Conservation (phyloP, 2,329 filamentous ascomycete species). For the Sphaceloma murrayae region DNA sequence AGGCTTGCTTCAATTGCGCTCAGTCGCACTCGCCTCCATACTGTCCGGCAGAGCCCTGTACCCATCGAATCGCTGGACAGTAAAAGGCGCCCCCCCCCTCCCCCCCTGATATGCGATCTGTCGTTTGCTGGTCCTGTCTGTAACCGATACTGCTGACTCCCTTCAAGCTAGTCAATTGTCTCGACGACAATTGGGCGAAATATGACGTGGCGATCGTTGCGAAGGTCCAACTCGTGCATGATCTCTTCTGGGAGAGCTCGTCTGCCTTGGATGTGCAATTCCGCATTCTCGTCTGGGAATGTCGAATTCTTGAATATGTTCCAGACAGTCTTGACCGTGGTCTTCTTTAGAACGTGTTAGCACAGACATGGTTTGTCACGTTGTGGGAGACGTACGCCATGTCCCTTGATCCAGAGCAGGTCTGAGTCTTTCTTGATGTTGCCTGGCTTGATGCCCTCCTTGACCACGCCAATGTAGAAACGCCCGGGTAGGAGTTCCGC, state of each 20-base stretch:
- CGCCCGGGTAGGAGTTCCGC: constrained; percentile 22
- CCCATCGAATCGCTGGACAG: too few relatives aligned
- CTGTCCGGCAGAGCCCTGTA: too few relatives aligned
- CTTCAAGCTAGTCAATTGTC: constrained; percentile 7
- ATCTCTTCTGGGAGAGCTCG: constrained; percentile 19
- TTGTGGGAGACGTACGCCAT: constrained; percentile 17
- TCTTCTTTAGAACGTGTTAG: constrained; percentile 15
- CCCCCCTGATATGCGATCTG: too few relatives aligned
- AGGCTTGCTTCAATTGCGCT: too few relatives aligned
- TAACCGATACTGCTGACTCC: too few relatives aligned
- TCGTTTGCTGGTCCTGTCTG: too few relatives aligned
- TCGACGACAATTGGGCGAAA: constrained; percentile 22
- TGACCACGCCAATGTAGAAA: constrained; percentile 30
- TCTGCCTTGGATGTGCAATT: constrained; percentile 23
- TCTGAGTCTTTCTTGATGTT: constrained; percentile 21
- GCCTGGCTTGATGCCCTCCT: constrained; percentile 16
- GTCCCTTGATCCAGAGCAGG: constrained; percentile 29
- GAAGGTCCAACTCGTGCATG: constrained; percentile 27
- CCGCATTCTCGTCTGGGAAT: constrained; percentile 20
- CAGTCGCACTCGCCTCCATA: too few relatives aligned
- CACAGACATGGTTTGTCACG: too few relatives aligned
- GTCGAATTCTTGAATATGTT: constrained; percentile 21
- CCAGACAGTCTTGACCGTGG: constrained; percentile 28
- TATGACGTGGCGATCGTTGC: constrained; percentile 25
- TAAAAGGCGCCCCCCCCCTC: too few relatives aligned